Base-by-base conservation (phyloP, 2,329 filamentous ascomycete species). In the Apiospora hydei region DNA sequence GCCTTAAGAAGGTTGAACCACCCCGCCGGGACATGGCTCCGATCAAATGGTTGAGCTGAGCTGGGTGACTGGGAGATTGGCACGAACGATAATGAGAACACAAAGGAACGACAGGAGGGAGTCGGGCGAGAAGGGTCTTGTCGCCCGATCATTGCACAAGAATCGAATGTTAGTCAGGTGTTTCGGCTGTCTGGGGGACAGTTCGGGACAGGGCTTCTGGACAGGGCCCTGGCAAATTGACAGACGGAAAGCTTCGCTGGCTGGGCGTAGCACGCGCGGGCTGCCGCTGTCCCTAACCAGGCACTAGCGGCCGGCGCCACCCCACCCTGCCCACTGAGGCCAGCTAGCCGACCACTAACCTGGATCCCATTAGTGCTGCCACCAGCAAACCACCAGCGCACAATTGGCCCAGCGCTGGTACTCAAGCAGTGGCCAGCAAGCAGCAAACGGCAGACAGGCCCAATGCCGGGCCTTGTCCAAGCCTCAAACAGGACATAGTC, bases 121-220 rank as follows among this genome's bases (percentile, higher is more conserved):
- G 26, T 69, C 67, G 67, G 67, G 67, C 47, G 67, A 69, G 47
- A 41, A 49, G 67, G 44, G 44, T 49, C 47, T 38, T n/a, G 67
- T 69, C 67, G 67, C 44, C 47, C 67, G 67, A 69, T 69, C 68
- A 51, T 30, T 51, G 30, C 38, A 51, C 30, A 41, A n/a, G 34
- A 57, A 69, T 69, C 68, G 68, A 69, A 69, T 69, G 68, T 69
- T 69, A n/a, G 26, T 69, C 68, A 51, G 47, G 44, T 51, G 68
- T 34, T 69, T 34, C 26, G 51, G 4, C 4, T 16, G 3, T 26
- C 24, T 53, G 24, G 53, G 53, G 30, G 53, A 30, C 24, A 38
- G 24, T 18, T n/a, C 34, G 5, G 34, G 34, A 38, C 34, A 38
- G 34, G 21, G 57, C 57, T 30, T n/a, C 34, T 38, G 34, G 34